Evolutionary conservation across 2,329 filamentous ascomycete genomes (phyloP).

Genomic region (Albifimbria verrucaria): DNA sequence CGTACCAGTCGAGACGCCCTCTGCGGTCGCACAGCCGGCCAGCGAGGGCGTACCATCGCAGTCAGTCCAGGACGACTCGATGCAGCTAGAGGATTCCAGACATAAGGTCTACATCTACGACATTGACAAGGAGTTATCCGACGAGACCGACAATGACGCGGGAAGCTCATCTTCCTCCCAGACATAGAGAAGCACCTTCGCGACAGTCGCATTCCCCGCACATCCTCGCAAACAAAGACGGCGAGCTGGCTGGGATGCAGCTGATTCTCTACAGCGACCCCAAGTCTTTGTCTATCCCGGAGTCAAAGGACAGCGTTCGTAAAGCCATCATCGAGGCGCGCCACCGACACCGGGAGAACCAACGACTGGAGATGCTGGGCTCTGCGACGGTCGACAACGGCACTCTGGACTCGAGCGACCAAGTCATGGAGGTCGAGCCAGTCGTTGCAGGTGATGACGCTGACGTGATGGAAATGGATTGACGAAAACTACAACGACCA

Average conservation of each 20-base stretch:
- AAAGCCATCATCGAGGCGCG: constrained; percentile 81
- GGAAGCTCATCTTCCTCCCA: constrained; percentile 72
- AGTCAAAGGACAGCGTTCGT: constrained; percentile 72
- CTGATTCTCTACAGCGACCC: constrained; percentile 84
- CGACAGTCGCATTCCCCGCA: constrained; percentile 67
- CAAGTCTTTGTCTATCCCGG: constrained; percentile 69
- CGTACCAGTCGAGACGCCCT: constrained; percentile 56
- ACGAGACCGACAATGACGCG: constrained; percentile 40
- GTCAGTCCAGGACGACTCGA: constrained; percentile 50
- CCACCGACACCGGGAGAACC: constrained; percentile 60
- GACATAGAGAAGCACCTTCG: constrained; percentile 81
- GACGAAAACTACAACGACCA: constrained; percentile 8
- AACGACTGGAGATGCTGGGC: constrained; percentile 38
- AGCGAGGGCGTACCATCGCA: constrained; percentile 11
- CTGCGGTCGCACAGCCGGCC: constrained; percentile 14
- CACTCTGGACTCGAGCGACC: not conserved
- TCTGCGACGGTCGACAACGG: not conserved
- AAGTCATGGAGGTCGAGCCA: not conserved
- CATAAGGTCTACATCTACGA: constrained; percentile 89
- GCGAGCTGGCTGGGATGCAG: constrained; percentile 60
- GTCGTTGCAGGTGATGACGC: constrained; percentile 36
- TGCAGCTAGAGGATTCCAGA: constrained; percentile 84
- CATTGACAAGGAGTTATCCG: constrained; percentile 79
- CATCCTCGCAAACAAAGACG: constrained; percentile 56
- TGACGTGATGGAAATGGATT: constrained; percentile 68